A percentile compares a stretch with the other conserved stretches of the same genome.
phyloP scores from a whole-genome alignment of 306 rosid genomes.

The Dryas octopetala region DNA sequence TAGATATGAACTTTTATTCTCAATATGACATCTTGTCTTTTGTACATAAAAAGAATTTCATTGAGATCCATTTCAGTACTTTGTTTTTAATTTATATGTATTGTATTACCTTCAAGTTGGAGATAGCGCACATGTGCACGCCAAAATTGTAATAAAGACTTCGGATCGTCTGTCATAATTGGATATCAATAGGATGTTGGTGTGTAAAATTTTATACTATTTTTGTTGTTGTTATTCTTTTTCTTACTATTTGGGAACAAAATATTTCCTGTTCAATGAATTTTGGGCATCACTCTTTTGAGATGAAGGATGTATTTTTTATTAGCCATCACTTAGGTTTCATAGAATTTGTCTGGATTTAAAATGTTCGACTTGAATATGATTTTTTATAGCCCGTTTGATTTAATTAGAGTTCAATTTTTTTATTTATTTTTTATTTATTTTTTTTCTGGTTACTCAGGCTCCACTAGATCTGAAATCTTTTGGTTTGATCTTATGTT shows the following conservation, averaged over 20 bases:
- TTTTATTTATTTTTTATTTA: too few relatives aligned
- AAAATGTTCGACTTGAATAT: not conserved
- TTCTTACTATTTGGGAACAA: not conserved
- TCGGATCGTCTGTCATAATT: not conserved
- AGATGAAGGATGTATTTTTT: too few relatives aligned
- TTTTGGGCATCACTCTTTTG: not conserved
- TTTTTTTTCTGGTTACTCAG: too few relatives aligned
- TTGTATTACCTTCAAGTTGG: too few relatives aligned
- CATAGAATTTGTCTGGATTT: not conserved
- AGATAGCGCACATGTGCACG: not conserved
- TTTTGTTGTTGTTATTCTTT: not conserved
- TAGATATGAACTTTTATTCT: not conserved
- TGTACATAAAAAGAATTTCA: not conserved
- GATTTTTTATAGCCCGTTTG: not conserved
- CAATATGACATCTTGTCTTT: constrained; percentile 7
- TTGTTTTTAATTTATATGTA: not conserved
- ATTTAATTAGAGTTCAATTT: not conserved
- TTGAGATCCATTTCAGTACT: not conserved
- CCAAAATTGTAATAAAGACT: not conserved
- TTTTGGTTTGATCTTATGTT: not conserved
- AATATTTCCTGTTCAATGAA: not conserved
- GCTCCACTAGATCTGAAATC: constrained; percentile 1
- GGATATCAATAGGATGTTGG: not conserved
- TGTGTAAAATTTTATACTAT: not conserved
- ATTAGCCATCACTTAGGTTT: not conserved